These are phyloP conservation scores for Trapa incisa DNA, from an alignment of 345 rosid species.

Conservation along the genomic window DNA sequence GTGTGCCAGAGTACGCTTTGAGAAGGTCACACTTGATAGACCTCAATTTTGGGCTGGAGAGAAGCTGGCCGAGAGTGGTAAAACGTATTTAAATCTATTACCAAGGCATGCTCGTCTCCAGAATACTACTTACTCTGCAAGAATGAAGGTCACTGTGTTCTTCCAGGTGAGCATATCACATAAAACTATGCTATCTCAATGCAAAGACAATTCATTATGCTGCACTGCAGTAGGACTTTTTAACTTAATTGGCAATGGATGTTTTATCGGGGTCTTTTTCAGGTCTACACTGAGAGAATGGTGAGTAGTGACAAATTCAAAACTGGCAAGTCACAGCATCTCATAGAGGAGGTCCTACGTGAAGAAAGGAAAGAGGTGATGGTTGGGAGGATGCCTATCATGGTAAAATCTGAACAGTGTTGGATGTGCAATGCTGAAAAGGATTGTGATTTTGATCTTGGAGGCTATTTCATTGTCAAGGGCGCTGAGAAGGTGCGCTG, in stretches of 20 bases:
- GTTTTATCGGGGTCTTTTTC: conserved; percentile 13
- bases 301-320: conserved; percentile 67
- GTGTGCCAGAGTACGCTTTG: conserved; percentile 49
- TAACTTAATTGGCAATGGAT: neutral
- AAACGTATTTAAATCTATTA: conserved; percentile 30
- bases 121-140: conserved; percentile 75
- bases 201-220: neutral
- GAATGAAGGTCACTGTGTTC: conserved; percentile 50
- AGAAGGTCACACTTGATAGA: conserved; percentile 40
- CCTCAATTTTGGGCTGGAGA: conserved; percentile 42
- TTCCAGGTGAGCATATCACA: conserved; percentile 45
- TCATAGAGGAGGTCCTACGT: conserved; percentile 24
- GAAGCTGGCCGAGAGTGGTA: conserved; percentile 12
- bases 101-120: conserved; percentile 84
- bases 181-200: neutral
- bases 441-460: conserved; percentile 77
- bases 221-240: neutral
- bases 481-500: conserved; percentile 75
- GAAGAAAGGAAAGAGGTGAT: conserved; percentile 36
- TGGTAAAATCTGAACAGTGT: conserved; percentile 76
- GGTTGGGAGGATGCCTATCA: conserved; percentile 76
- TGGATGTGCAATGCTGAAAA: conserved; percentile 44
- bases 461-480: conserved; percentile 79
- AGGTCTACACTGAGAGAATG: conserved; percentile 41
- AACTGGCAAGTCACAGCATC: conserved; percentile 52